Percentiles rank a stretch among this genome's conserved stretches.
Evolutionary conservation across 2,329 filamentous ascomycete species (phyloP).

Genomic region (Stromatinia cepivora): DNA sequence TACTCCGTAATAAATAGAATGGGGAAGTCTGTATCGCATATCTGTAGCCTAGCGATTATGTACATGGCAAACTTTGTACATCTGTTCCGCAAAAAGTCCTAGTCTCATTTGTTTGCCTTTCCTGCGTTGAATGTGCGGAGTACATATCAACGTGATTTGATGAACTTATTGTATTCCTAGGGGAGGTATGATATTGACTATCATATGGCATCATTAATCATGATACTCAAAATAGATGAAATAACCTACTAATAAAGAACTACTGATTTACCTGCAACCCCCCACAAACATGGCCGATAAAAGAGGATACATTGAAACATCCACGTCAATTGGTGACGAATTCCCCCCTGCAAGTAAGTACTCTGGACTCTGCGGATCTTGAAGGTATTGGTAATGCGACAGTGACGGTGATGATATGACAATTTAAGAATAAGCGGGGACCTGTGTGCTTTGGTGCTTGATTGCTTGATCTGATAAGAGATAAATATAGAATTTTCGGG

Average conservation of each 20-base stretch:
- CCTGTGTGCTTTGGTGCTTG: not conserved
- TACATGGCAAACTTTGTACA: slow-evolving; percentile 8
- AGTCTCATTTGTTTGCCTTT: slow-evolving; percentile 1
- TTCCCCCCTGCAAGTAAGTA: not conserved
- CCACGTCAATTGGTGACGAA: not conserved
- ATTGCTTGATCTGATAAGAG: not conserved
- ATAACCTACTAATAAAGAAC: not conserved
- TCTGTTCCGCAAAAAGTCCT: not conserved
- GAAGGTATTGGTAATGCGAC: not conserved
- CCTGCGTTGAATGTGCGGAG: not conserved
- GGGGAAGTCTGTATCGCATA: not conserved
- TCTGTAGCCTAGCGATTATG: not conserved
- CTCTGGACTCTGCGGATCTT: not conserved
- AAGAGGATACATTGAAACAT: slow-evolving; percentile 3
- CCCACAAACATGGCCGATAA: not conserved
- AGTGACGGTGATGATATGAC: not conserved
- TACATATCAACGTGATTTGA: not conserved
- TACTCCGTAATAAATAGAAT: not conserved
- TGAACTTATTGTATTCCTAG: not conserved
- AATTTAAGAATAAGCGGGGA: not conserved
- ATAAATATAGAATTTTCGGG: slow-evolving; percentile 8
- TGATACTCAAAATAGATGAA: slow-evolving; percentile 8
- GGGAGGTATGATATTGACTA: not conserved
- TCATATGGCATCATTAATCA: not conserved
- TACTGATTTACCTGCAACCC: not conserved